A percentile compares a stretch with the other conserved stretches of the same genome.
Evolutionary conservation across 208 protist species (phyloP).

Genomic region (Wallacemonas collosoma): DNA sequence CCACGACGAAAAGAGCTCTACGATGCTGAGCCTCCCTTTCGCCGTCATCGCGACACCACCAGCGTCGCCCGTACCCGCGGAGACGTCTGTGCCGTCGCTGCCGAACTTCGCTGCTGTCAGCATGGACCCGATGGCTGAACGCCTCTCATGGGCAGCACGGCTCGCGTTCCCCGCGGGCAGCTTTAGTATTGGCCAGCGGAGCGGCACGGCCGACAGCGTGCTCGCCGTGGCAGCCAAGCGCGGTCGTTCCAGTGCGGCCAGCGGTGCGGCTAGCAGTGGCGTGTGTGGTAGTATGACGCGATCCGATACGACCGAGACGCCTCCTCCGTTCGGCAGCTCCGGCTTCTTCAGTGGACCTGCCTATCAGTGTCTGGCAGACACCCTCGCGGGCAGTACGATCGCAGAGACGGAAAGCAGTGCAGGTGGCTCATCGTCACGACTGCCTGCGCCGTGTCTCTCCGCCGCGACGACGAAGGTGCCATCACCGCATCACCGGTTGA

Average conservation of each 20-base stretch:
- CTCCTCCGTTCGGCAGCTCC: not conserved
- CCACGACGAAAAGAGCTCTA: no score
- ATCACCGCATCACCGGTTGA: not conserved
- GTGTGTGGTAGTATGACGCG: not conserved
- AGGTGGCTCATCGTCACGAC: no score
- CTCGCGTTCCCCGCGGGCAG: not conserved
- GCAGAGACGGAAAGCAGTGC: not conserved
- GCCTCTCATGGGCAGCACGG: not conserved
- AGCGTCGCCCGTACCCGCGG: not conserved
- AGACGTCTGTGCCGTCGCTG: not conserved
- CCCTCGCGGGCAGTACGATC: not conserved
- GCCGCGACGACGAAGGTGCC: not conserved
- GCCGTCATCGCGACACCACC: not conserved
- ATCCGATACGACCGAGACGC: not conserved
- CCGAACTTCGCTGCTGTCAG: not conserved
- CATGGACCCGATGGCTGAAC: not conserved
- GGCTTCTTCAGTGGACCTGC: constrained; percentile 15
- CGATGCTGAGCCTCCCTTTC: not conserved
- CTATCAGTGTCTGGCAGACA: constrained; percentile 11
- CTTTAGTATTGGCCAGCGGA: not conserved
- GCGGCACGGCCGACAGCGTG: not conserved
- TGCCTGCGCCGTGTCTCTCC: not conserved
- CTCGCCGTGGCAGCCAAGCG: not conserved
- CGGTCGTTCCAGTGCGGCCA: no score
- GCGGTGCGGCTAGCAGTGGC: not conserved